Evolutionary conservation across 306 rosid species (phyloP), one percentile per base, ranked within the genome.

Genomic region (Fragaria ananassa): DNA sequence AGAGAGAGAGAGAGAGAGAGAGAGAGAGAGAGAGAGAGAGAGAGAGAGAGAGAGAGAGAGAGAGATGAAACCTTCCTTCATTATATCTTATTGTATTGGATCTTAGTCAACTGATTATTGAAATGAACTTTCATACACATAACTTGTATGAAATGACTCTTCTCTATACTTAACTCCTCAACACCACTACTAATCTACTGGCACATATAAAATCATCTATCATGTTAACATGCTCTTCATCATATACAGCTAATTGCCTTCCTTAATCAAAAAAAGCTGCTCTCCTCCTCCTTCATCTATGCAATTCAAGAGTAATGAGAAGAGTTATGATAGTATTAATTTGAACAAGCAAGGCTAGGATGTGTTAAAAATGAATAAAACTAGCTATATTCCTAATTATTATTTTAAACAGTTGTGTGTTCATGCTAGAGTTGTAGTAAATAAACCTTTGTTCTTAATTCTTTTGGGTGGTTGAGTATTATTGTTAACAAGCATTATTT

Each of bases 221-320:
- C 44, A 31, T 14, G 60, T 10, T 19, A 53, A 58, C 17, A 23
- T 58, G 68, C 45, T 63, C 44, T 39, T 39, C 44, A 39, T 63
- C 23, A 63, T 34, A 63, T 15, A 63, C 68, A 63, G 68, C 68
- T 34, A 63, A 63, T 63, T 61, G 39, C 66, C 66, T 27, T 60
- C 37, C 66, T 27, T 11, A 13, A 27, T 60, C n/a, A 10, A 1
- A 57, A 23, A n/a, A 57, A 57, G 63, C 34, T 9, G 10, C 29
- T 56, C 4, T 8, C 65, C 14, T 25, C 65, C 14, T 25, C 65
- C 66, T 27, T 61, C 29, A 25, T 27, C 2, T 13, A 61, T 29
- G 19, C 39, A 29, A 61, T 5, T 29, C 8, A 60, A 23, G 41
- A 62, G 18, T 27, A 27, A 61, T 25, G 39, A 35, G 39, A 29